These are phyloP conservation scores for Favolaschia claudopus DNA, from an alignment of 768 basidiomycete species.

Conservation along the genomic window DNA sequence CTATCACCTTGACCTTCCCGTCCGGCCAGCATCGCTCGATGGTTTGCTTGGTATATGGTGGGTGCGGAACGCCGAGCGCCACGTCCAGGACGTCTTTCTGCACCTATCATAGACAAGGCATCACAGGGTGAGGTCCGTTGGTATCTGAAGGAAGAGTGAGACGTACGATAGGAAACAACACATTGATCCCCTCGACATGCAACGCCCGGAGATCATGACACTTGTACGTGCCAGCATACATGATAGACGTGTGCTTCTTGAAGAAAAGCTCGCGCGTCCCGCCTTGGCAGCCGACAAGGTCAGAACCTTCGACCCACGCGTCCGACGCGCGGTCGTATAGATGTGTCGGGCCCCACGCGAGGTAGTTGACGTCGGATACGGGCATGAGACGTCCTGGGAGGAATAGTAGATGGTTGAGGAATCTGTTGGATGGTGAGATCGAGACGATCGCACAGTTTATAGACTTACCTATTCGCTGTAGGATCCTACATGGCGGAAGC, in stretches of 20 bases:
- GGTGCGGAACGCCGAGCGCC: too few relatives aligned
- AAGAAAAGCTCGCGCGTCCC: slow-evolving; percentile 1
- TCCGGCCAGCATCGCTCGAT: too few relatives aligned
- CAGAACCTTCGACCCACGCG: not conserved
- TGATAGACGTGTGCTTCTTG: not conserved
- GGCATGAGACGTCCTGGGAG: not conserved
- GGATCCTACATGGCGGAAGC: not conserved
- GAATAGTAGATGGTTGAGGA: slow-evolving; percentile 8
- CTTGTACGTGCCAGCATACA: not conserved
- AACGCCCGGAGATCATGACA: not conserved
- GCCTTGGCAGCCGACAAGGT: not conserved
- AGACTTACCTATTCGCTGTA: not conserved
- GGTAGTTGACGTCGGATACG: not conserved
- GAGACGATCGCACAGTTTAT: too few relatives aligned
- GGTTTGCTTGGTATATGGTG: too few relatives aligned
- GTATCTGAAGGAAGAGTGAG: too few relatives aligned
- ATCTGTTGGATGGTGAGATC: not conserved
- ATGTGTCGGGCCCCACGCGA: not conserved
- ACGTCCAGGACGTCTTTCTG: too few relatives aligned
- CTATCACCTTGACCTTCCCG: too few relatives aligned
- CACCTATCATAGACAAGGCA: too few relatives aligned
- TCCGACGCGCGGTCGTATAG: not conserved
- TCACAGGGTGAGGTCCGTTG: too few relatives aligned
- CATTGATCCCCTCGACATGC: not conserved
- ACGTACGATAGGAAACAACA: not conserved